Evolutionary conservation across 495 filamentous ascomycete genomes (phyloP), one percentile per base, ranked within the genome.

Genomic region (Rusavskia elegans): DNA sequence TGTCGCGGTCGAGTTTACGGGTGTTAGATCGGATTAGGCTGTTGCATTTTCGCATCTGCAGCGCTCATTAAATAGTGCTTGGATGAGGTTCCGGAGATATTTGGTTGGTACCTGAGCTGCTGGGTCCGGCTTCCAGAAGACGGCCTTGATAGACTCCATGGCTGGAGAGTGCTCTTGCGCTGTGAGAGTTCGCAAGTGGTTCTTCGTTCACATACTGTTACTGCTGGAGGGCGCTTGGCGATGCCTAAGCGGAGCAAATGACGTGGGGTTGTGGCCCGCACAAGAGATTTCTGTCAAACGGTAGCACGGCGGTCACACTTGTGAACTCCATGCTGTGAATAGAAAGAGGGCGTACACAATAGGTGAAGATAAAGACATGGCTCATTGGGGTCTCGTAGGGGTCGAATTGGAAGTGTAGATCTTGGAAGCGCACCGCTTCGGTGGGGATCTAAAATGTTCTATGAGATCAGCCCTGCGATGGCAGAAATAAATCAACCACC

Each of bases 1-100:
- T 87, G 68, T 98, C 89, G 59, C 92, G 89, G 64, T 98, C 92
- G 54, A 98, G 80, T 64, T 95, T 89, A 57, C 92, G 87, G 51
- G 87, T 84, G 69, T 98, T 97, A 61, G 77, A 65, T 50, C 92
- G 87, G 59, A 98, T 85, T 53, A 98, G 78, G 52, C 77, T 67
- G 70, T 96, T 96, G 65, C 92, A 97, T 84, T 96, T 96, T 53
- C 90, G 81, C 72, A 89, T 84, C 90, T 95, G 53, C 40, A 19
- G 46, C 27, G 30, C n/a, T 55, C 36, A 53, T 52, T 36, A 27
- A 16, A 38, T 21, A 21, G 19, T 8, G 13, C 27, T 11, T 17
- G 8, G 39, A 17, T 42, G 17, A 19, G 5, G 17, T 42, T 20
- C 23, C 32, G 5, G 32, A 20, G 8, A 14, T 21, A n/a, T n/a